These are phyloP conservation scores for Otatea glauca DNA, from an alignment of 176 grass and related monocot genomes.

Conservation along the genomic window DNA sequence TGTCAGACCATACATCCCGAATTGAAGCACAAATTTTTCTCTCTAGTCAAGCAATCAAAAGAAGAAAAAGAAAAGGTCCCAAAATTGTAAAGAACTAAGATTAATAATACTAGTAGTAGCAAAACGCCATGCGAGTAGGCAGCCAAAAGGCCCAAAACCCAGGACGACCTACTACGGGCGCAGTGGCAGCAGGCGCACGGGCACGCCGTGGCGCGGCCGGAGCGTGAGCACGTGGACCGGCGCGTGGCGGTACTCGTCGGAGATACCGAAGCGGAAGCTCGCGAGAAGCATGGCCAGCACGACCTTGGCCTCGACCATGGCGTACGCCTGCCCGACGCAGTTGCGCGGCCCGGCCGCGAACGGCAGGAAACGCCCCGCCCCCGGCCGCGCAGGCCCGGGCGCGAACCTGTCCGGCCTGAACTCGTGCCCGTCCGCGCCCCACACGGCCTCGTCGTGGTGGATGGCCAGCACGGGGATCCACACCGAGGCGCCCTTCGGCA, in stretches of 20 bases:
- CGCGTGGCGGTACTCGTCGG: constrained; percentile 83
- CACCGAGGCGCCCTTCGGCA: constrained; percentile 82
- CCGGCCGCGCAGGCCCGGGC: constrained; percentile 39
- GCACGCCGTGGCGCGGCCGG: constrained; percentile 78
- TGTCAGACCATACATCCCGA: not conserved
- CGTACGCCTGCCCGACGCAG: constrained; percentile 90
- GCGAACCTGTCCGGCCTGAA: constrained; percentile 85
- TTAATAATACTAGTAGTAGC: too few relatives aligned
- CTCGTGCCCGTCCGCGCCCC: constrained; percentile 79
- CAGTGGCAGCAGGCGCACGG: constrained; percentile 66
- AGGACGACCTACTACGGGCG: not conserved
- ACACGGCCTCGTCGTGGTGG: constrained; percentile 78
- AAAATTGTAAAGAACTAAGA: constrained; percentile 22
- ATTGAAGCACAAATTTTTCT: constrained; percentile 38
- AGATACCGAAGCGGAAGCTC: constrained; percentile 79
- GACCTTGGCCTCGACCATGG: constrained; percentile 85
- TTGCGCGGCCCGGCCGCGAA: constrained; percentile 89
- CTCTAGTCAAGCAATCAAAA: not conserved
- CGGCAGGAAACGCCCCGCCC: constrained; percentile 70
- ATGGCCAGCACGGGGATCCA: constrained; percentile 94
- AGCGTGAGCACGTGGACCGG: constrained; percentile 90
- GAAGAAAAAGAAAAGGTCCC: not conserved
- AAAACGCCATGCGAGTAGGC: not conserved
- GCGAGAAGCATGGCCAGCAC: constrained; percentile 76
- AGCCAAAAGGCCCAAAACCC: not conserved